Percentiles rank a stretch among this genome's conserved stretches.
Conservation (phyloP, 2,329 filamentous ascomycete species). For the Cladobotryum mycophilum region DNA sequence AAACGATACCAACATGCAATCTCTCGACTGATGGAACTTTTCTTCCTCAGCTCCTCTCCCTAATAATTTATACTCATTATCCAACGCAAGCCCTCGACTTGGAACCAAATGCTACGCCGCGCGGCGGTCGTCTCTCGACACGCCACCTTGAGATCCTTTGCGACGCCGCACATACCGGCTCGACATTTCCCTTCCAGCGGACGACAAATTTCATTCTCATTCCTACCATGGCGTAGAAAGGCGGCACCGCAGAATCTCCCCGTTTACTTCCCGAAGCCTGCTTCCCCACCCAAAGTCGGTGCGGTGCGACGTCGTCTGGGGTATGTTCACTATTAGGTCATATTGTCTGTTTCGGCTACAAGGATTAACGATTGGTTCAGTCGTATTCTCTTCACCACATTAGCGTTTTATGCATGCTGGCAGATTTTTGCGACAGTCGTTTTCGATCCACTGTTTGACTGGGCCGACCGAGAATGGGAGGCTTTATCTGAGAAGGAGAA, state of each 20-base stretch:
- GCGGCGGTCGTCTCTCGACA: conserved; percentile 18
- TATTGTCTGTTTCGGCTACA: conserved; percentile 4
- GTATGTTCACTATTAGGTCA: conserved; percentile 16
- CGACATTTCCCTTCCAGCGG: conserved; percentile 16
- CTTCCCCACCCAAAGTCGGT: conserved; percentile 10
- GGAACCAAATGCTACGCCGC: conserved; percentile 17
- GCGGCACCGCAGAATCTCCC: conserved; percentile 19
- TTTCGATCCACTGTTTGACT: conserved; percentile 38
- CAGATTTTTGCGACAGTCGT: conserved; percentile 41
- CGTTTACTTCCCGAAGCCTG: conserved; percentile 26
- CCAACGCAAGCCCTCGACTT: background rate
- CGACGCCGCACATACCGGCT: conserved; percentile 17
- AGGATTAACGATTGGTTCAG: conserved; percentile 13
- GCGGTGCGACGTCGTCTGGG: conserved; percentile 22
- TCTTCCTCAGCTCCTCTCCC: background rate
- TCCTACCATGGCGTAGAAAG: conserved; percentile 28
- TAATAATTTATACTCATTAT: background rate
- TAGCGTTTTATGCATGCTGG: conserved; percentile 33
- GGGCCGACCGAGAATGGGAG: conserved; percentile 37
- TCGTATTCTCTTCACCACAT: conserved; percentile 24
- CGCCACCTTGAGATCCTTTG: conserved; percentile 13
- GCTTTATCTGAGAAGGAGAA: conserved; percentile 39
- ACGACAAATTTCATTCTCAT: conserved; percentile 28
- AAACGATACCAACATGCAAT: too few relatives aligned
- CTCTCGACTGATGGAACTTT: background rate